Evolutionary conservation across 192 early-diverging fungal genomes (phyloP).

Genomic region (Podila epicladia): DNA sequence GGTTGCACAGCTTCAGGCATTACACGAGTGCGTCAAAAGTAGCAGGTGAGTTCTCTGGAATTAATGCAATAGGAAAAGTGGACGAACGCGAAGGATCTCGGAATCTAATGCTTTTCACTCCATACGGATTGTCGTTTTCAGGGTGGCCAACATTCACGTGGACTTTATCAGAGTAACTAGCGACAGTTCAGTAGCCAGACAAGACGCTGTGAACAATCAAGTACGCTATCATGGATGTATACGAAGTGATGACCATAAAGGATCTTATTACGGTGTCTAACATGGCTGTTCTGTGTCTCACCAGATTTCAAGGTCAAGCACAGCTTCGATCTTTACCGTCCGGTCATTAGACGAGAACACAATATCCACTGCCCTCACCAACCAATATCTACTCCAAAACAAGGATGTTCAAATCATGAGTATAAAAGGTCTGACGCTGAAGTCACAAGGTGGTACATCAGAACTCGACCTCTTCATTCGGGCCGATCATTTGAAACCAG

Average conservation of each 20-base stretch:
- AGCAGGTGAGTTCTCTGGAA: slow-evolving; percentile 12
- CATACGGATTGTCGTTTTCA: background rate
- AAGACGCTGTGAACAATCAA: slow-evolving; percentile 15
- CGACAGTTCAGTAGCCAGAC: background rate
- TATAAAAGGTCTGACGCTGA: slow-evolving; percentile 3
- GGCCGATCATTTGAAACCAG: slow-evolving; percentile 13
- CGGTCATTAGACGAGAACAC: slow-evolving; percentile 18
- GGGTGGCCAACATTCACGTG: slow-evolving; percentile 24
- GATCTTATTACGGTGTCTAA: background rate
- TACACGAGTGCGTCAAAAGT: slow-evolving; percentile 17
- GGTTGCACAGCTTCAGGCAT: background rate
- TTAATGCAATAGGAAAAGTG: background rate
- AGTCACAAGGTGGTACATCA: background rate
- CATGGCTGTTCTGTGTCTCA: background rate
- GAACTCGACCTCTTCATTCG: slow-evolving; percentile 20
- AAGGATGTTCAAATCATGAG: slow-evolving; percentile 28
- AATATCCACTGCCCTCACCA: slow-evolving; percentile 16
- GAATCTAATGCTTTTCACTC: background rate
- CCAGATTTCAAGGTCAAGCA: slow-evolving; percentile 31
- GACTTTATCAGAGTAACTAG: slow-evolving; percentile 34
- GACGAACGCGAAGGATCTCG: background rate
- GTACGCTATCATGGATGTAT: background rate
- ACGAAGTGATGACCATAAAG: background rate
- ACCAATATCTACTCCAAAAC: slow-evolving; percentile 27
- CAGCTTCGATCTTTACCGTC: slow-evolving; percentile 33